Evolutionary conservation across 1,284 basidiomycete species (phyloP).

Genomic region (Naganishia cerealis): DNA sequence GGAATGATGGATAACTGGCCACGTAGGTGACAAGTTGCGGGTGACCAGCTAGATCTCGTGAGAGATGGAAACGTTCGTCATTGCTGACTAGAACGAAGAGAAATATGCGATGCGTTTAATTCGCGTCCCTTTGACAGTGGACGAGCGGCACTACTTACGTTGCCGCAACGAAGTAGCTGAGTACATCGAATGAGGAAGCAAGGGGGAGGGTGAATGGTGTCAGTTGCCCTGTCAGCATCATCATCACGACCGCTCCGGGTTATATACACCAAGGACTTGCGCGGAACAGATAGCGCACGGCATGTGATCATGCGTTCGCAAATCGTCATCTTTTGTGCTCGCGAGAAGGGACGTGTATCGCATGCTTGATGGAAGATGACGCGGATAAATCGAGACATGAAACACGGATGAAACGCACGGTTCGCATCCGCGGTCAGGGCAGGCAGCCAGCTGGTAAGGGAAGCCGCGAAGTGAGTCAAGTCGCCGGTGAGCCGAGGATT

Average conservation of each 20-base stretch:
- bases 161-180: too few species aligned
- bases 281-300: background rate
- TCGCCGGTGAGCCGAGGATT: too few species aligned
- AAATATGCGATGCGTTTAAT: background rate
- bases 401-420: background rate
- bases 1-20: background rate
- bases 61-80: background rate
- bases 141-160: background rate
- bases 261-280: background rate
- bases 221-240: background rate
- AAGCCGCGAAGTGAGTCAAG: too few species aligned
- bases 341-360: background rate
- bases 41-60: background rate
- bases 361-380: background rate
- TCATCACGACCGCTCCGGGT: too few species aligned
- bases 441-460: background rate
- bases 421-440: background rate
- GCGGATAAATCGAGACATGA: background rate
- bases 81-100: constrained; percentile 3
- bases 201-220: background rate
- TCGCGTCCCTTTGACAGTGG: background rate
- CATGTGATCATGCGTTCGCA: background rate
- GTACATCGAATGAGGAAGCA: background rate
- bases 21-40: constrained; percentile 14
- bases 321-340: background rate